Conservation (phyloP, 257 asterid species). For the Solanum stenotomum region DNA sequence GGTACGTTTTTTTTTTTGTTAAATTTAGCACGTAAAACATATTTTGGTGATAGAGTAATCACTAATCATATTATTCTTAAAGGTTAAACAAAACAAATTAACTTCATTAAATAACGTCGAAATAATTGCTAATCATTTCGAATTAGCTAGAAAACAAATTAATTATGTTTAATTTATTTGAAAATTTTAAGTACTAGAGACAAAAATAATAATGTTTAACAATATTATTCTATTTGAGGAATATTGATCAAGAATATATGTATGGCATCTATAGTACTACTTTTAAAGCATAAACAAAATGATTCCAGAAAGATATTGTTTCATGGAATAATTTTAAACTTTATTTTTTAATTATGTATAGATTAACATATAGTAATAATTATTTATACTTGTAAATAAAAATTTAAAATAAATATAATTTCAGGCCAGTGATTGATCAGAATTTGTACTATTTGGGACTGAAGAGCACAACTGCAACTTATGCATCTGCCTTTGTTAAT, state of each 20-base stretch:
- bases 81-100: background rate
- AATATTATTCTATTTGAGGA: background rate
- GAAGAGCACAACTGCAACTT: constrained; percentile 81
- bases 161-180: background rate
- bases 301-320: background rate
- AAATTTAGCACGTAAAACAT: background rate
- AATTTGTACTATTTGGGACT: constrained; percentile 72
- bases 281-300: background rate
- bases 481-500: constrained; percentile 77
- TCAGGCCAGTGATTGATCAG: constrained; percentile 92
- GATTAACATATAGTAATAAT: background rate
- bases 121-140: background rate
- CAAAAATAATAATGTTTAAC: background rate
- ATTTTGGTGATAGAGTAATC: background rate
- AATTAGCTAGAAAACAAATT: background rate
- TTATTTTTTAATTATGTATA: background rate
- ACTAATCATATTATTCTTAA: background rate
- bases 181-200: background rate
- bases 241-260: background rate
- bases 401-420: background rate
- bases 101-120: background rate
- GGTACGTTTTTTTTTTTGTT: background rate
- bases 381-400: background rate
- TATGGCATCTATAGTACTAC: background rate
- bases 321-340: background rate